Base-by-base conservation (phyloP, 345 rosid genomes). In the Schrenkiella parvula region DNA sequence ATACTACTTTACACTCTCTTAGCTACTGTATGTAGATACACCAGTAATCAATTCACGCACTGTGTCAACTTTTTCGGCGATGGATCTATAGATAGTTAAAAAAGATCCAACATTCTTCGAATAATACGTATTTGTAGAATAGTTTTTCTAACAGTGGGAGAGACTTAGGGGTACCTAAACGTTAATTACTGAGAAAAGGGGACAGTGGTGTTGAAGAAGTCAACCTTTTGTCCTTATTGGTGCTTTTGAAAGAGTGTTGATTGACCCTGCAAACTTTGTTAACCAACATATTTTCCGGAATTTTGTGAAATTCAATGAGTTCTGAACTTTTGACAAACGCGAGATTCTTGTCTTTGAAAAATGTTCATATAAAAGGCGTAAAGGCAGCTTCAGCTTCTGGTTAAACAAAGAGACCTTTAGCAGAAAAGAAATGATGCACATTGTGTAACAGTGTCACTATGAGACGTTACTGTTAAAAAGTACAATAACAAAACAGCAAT, bases 201-300 rank as follows among this genome's bases (percentile, higher is more conserved):
- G 50, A 55, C 65, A 73, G 8, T 11, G 47, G 48, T 59, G 60
- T 15, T 3, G 37, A 59, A 17, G 73, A 74, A 51, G 73, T 74
- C 68, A 74, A 67, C 25, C 13, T 74, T 59, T 74, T 58, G 78
- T 59, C 78, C 63, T 58, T 59, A 67, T 52, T 67, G 73, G 68
- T 51, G 47, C 71, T 66, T 74, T 66, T 42, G 47, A 67, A 51
- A 60, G 44, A 59, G 73, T 39, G 78, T 19, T 41, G 62, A 51
- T 8, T 29, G 78, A 74, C 68, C 46, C 63, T 71, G 43, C 25
- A 26, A 19, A 39, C 69, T 28, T 51, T 62, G 34, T 61, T 18
- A 32, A 34, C 22, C 65, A 54, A 42, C 43, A 7, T 54, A n/a
- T 62, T 32, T 32, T 12, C 76, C 66, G 32, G 25, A 7, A 2